A percentile compares a stretch with the other conserved stretches of the same genome.
phyloP scores from a whole-genome alignment of 306 rosid species.

The Castanospermum australe region DNA sequence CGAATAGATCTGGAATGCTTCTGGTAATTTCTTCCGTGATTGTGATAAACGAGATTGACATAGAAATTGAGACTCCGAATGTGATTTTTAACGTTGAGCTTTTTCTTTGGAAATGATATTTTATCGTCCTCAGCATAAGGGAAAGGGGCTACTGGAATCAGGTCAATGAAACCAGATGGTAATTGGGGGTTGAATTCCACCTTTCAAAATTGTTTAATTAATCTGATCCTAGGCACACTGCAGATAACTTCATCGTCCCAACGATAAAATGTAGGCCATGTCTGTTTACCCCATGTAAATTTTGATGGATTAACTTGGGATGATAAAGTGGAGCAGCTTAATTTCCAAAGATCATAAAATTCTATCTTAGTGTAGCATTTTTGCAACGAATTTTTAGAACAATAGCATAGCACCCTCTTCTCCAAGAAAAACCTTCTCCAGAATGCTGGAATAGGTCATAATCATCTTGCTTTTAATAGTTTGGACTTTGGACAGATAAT shows the following conservation, averaged over 20 bases:
- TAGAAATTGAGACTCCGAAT: background rate
- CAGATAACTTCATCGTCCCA: background rate
- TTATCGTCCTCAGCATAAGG: no score
- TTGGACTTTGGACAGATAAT: background rate
- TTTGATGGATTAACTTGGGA: background rate
- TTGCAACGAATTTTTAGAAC: background rate
- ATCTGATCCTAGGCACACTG: background rate
- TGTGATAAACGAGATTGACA: background rate
- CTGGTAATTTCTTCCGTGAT: background rate
- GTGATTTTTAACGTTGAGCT: background rate
- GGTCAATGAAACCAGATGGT: background rate
- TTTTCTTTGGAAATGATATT: background rate
- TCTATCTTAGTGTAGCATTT: background rate
- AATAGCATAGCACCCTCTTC: background rate
- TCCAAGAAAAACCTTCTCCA: background rate
- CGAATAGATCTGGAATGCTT: constrained; percentile 12
- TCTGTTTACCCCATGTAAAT: background rate
- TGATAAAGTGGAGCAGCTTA: background rate
- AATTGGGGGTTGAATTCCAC: background rate
- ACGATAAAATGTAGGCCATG: background rate
- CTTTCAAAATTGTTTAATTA: background rate
- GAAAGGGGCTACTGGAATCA: background rate
- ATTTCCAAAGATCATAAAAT: background rate
- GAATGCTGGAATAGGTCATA: background rate
- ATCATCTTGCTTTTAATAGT: background rate